Conservation (phyloP, 2,329 filamentous ascomycete species). For the Aspergillus pseudotamarii region DNA sequence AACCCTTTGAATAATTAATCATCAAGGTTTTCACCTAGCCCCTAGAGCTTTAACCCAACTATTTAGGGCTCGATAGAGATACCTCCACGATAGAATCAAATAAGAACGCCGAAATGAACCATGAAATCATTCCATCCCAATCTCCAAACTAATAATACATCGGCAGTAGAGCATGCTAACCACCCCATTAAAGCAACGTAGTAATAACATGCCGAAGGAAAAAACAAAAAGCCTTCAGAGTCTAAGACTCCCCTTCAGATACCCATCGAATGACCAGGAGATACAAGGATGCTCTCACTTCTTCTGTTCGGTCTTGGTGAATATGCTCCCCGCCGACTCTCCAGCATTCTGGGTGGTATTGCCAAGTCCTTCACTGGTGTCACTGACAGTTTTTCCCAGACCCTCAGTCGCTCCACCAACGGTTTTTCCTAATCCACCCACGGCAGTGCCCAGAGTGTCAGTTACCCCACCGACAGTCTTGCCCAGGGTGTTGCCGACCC, state of each 20-base stretch:
- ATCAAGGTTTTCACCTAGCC: background rate
- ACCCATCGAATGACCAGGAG: background rate
- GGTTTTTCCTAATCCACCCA: constrained; percentile 35
- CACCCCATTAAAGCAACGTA: background rate
- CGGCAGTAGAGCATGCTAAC: background rate
- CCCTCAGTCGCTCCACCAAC: constrained; percentile 38
- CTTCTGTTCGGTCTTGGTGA: constrained; percentile 11
- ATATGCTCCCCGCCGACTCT: constrained; percentile 17
- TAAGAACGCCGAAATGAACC: background rate
- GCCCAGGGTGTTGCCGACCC: constrained; percentile 30
- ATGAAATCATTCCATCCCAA: background rate
- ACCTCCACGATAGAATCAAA: background rate
- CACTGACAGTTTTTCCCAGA: constrained; percentile 30
- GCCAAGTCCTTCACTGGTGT: constrained; percentile 32
- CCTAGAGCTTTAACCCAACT: background rate
- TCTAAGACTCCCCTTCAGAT: background rate
- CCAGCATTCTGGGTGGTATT: constrained; percentile 31
- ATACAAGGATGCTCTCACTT: background rate
- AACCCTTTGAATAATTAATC: background rate
- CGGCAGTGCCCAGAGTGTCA: constrained; percentile 31
- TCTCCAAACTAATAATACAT: background rate
- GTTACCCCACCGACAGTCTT: constrained; percentile 37
- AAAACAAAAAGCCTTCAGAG: background rate
- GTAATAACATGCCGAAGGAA: background rate
- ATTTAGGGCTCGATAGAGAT: background rate